These are phyloP conservation scores for Adiantum capillusveneris DNA, from an alignment of 75 land plant species.

Conservation along the genomic window DNA sequence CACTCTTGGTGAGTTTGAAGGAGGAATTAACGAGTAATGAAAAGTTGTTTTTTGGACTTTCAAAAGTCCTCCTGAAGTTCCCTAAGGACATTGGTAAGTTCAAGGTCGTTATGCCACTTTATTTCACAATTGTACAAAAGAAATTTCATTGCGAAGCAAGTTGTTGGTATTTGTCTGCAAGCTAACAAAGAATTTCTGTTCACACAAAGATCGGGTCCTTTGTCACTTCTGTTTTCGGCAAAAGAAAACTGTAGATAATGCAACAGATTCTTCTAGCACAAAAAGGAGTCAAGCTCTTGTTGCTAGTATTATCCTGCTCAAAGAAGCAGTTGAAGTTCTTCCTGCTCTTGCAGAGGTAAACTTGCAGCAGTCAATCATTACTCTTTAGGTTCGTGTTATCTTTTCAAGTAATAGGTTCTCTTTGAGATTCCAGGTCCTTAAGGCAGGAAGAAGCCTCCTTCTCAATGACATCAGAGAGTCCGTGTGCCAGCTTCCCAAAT, in stretches of 20 bases:
- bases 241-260: conserved; percentile 49
- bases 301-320: conserved; percentile 70
- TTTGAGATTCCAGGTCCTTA: conserved; percentile 50
- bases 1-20: conserved; percentile 21
- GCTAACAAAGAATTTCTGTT: too few species aligned
- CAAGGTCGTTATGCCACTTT: not conserved
- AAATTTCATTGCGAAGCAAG: too few species aligned
- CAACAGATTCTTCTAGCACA: conserved; percentile 26
- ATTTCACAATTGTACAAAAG: too few species aligned
- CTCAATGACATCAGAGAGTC: conserved; percentile 62
- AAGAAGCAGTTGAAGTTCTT: conserved; percentile 77
- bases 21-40: conserved; percentile 89
- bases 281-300: conserved; percentile 65
- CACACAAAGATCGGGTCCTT: conserved; percentile 69
- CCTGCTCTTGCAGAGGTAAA: conserved; percentile 75
- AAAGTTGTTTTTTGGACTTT: conserved; percentile 82
- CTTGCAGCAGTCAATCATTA: not conserved
- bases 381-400: too few species aligned
- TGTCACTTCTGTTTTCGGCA: conserved; percentile 88
- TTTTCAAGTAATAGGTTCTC: too few species aligned
- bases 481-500: conserved; percentile 62
- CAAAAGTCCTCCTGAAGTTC: conserved; percentile 80
- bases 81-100: conserved; percentile 87
- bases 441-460: conserved; percentile 65
- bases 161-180: too few species aligned